A percentile compares a stretch with the other conserved stretches of the same genome.
These are phyloP conservation scores for Chrysoporthe deuterocubensis DNA, from an alignment of 2,329 filamentous ascomycete species.

Conservation along the genomic window DNA sequence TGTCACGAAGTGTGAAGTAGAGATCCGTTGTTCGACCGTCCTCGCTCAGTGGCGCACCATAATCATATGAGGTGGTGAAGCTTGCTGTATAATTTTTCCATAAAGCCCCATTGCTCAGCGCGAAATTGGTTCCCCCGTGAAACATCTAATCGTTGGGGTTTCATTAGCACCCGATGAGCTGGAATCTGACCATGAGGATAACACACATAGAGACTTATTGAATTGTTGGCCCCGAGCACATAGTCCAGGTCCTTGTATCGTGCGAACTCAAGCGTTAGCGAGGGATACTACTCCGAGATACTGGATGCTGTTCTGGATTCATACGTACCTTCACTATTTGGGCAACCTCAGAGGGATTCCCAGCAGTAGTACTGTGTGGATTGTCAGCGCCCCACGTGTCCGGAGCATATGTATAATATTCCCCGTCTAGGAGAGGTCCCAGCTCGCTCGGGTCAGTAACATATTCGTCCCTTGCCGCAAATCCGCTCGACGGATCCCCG, in stretches of 20 bases:
- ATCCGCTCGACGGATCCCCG: slow-evolving; percentile 46
- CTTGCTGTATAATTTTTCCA: slow-evolving; percentile 45
- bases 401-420: slow-evolving; percentile 51
- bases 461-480: slow-evolving; percentile 46
- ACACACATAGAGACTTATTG: slow-evolving; percentile 49
- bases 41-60: slow-evolving; percentile 54
- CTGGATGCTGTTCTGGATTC: not conserved
- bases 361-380: slow-evolving; percentile 41
- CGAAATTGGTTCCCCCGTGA: slow-evolving; percentile 57
- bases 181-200: too few relatives aligned
- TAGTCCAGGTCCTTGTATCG: slow-evolving; percentile 40
- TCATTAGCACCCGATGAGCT: not conserved
- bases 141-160: slow-evolving; percentile 43
- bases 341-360: slow-evolving; percentile 33
- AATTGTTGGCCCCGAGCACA: slow-evolving; percentile 44
- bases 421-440: slow-evolving; percentile 52
- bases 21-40: slow-evolving; percentile 50
- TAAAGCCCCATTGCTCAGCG: slow-evolving; percentile 50
- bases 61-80: slow-evolving; percentile 55
- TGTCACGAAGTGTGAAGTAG: slow-evolving; percentile 45
- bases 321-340: slow-evolving; percentile 31
- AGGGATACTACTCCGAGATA: too few relatives aligned
- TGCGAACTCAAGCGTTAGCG: not conserved
- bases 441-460: slow-evolving; percentile 47
- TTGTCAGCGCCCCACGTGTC: slow-evolving; percentile 49